These are phyloP conservation scores for Decorospora gaudefroyi DNA, from an alignment of 2,329 filamentous ascomycete genomes.

Conservation along the genomic window DNA sequence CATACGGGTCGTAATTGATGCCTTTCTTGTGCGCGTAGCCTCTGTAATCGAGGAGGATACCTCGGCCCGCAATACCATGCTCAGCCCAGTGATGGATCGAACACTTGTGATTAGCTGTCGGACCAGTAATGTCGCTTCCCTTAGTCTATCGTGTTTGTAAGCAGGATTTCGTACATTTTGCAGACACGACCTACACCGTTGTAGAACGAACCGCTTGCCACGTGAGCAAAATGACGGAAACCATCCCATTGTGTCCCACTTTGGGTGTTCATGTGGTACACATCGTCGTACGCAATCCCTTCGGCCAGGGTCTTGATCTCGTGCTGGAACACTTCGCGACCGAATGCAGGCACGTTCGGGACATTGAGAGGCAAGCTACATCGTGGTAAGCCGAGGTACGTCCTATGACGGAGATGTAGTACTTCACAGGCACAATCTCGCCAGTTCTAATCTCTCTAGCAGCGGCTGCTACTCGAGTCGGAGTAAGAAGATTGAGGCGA, in stretches of 20 bases:
- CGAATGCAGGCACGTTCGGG: conserved; percentile 59
- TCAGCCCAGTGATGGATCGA: conserved; percentile 54
- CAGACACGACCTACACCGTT: conserved; percentile 35
- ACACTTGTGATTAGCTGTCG: conserved; percentile 50
- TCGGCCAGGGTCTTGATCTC: conserved; percentile 54
- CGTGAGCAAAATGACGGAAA: conserved; percentile 52
- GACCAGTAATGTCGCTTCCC: conserved; percentile 49
- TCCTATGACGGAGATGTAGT: conserved; percentile 27
- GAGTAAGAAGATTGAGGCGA: conserved; percentile 62
- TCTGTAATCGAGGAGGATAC: conserved; percentile 52
- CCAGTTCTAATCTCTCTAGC: conserved; percentile 60
- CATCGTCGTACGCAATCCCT: conserved; percentile 50
- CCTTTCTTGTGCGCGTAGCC: conserved; percentile 50
- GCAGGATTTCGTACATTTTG: rapidly evolving
- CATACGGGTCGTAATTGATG: conserved; percentile 50
- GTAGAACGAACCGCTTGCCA: conserved; percentile 49
- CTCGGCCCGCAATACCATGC: conserved; percentile 53
- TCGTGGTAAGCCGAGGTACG: conserved; percentile 7
- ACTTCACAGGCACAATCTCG: conserved; percentile 61
- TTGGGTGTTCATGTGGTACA: conserved; percentile 52
- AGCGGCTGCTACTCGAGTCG: conserved; percentile 58
- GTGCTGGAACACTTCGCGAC: conserved; percentile 59
- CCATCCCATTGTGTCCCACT: conserved; percentile 54
- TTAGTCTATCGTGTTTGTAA: conserved; percentile 35
- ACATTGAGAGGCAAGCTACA: conserved; percentile 57